phyloP scores from a whole-genome alignment of 83 land plant species.

The Isoetes engelmannii region DNA sequence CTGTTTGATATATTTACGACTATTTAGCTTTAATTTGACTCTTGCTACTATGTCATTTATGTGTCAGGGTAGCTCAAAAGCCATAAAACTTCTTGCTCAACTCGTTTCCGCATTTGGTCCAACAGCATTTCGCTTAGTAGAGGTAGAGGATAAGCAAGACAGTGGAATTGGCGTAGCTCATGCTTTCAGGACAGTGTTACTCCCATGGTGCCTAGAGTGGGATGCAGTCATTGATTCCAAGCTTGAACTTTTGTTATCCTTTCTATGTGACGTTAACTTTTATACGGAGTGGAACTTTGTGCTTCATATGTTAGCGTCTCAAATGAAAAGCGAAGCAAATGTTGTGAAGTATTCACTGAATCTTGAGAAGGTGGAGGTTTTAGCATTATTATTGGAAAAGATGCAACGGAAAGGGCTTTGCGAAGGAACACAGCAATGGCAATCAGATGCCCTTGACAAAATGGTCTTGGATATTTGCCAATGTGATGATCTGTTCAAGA shows the following conservation, averaged over 20 bases:
- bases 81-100: constrained; percentile 45
- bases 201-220: constrained; percentile 69
- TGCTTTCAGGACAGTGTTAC: constrained; percentile 41
- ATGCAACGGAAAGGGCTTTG: constrained; percentile 23
- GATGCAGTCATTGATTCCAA: constrained; percentile 30
- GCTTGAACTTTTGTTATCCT: constrained; percentile 63
- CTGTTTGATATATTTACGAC: not conserved
- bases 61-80: constrained; percentile 50
- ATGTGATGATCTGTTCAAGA: constrained; percentile 25
- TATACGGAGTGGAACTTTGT: constrained; percentile 53
- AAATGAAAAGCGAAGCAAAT: constrained; percentile 15
- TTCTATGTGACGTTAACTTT: constrained; percentile 56
- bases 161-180: constrained; percentile 25
- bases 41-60: constrained; percentile 1
- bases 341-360: not conserved
- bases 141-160: constrained; percentile 5
- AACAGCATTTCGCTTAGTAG: constrained; percentile 22
- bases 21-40: not conserved
- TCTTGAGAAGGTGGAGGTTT: constrained; percentile 22
- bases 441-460: too few species aligned
- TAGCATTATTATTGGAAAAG: constrained; percentile 62
- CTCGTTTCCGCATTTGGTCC: constrained; percentile 67
- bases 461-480: constrained; percentile 40
- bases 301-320: constrained; percentile 34
- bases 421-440: too few species aligned